Conservation (phyloP, 768 basidiomycete species). For the Pilatotrama ljubarskyi region DNA sequence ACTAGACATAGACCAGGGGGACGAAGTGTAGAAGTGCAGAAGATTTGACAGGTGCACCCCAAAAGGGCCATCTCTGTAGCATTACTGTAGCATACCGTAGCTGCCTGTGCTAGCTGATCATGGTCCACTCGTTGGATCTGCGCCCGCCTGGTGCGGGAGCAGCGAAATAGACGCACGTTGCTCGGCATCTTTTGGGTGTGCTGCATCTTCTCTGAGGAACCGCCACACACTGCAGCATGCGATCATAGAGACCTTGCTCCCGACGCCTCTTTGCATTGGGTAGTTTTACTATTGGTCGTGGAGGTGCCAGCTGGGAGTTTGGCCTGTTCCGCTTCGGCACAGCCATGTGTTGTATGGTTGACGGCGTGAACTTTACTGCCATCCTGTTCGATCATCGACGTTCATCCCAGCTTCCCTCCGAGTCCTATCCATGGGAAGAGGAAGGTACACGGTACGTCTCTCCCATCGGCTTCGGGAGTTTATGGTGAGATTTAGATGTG, state of each 20-base stretch:
- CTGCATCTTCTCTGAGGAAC: too few relatives aligned
- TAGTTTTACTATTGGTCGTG: too few relatives aligned
- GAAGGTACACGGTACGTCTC: background rate
- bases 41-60: background rate
- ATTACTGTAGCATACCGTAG: conserved; percentile 2
- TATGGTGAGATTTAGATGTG: background rate
- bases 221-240: too few relatives aligned
- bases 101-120: conserved; percentile 13
- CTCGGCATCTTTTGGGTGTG: background rate
- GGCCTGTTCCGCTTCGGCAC: too few relatives aligned
- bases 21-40: conserved; percentile 1
- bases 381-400: too few relatives aligned
- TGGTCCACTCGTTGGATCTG: conserved; percentile 2
- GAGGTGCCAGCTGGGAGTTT: too few relatives aligned
- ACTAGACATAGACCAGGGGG: background rate
- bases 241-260: too few relatives aligned
- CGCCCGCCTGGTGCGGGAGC: conserved; percentile 6
- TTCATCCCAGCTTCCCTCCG: too few relatives aligned
- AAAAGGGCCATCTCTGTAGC: conserved; percentile 19
- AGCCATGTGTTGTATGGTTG: too few relatives aligned
- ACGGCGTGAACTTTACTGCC: too few relatives aligned
- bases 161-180: background rate
- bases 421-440: background rate
- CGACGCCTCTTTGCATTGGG: too few relatives aligned
- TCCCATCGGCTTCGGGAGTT: background rate